phyloP scores from a whole-genome alignment of 2,329 filamentous ascomycete genomes.

The Pseudogymnoascus sp. region DNA sequence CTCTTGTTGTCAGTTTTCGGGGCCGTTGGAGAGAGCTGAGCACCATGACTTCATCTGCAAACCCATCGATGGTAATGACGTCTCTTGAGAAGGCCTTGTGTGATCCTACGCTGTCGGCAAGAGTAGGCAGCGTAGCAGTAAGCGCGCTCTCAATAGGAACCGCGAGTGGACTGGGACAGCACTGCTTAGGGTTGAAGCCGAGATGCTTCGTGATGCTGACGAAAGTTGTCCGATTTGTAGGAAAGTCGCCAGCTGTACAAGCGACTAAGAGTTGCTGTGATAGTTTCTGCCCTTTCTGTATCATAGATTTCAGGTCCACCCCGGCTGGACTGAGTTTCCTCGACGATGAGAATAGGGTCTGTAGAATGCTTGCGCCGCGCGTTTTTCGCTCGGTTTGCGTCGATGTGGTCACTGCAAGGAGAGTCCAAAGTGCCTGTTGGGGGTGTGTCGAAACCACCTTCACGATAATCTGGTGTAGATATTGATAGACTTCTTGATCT shows the following conservation, averaged over 20 bases:
- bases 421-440: constrained; percentile 82
- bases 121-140: constrained; percentile 69
- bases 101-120: constrained; percentile 61
- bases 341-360: constrained; percentile 36
- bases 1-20: constrained; percentile 77
- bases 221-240: constrained; percentile 52
- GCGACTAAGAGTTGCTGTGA: constrained; percentile 73
- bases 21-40: constrained; percentile 88
- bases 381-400: constrained; percentile 59
- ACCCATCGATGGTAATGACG: constrained; percentile 70
- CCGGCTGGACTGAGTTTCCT: constrained; percentile 41
- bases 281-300: constrained; percentile 72
- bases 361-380: constrained; percentile 44
- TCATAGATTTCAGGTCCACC: constrained; percentile 60
- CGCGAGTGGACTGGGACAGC: constrained; percentile 74
- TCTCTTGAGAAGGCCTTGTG: constrained; percentile 86
- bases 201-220: constrained; percentile 73
- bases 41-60: constrained; percentile 82
- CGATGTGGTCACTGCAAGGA: constrained; percentile 80
- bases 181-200: constrained; percentile 71
- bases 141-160: constrained; percentile 82
- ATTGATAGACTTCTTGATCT: constrained; percentile 66
- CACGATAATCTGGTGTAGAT: constrained; percentile 70
- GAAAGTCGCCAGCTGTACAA: constrained; percentile 70
- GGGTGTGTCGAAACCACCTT: constrained; percentile 84